Evolutionary conservation across 1,284 basidiomycete genomes (phyloP), one percentile per base, ranked within the genome.

Genomic region (Leccinum subspadiceum): DNA sequence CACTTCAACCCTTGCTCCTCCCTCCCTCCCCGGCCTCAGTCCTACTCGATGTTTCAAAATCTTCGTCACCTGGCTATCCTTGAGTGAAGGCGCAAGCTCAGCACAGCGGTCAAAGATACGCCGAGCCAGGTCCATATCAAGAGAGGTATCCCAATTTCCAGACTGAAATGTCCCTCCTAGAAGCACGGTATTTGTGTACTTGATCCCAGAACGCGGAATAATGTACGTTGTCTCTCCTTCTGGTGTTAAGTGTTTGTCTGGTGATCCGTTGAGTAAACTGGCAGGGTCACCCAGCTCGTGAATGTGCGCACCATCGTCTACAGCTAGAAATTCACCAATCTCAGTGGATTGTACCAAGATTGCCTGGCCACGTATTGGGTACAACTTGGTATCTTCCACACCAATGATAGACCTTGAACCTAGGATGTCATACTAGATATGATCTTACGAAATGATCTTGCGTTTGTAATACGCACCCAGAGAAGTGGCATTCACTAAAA

Each of bases 341-440:
- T 73, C 65, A 3, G 85, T 81, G 2, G 85, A 83, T 56, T 80
- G 70, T 26, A 86, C 81, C 26, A 89, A 75, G 20, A 90, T 82
- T 0, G 86, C 83, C 72, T 92, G 90, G 1, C 90, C 90, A n/a
- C 86, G 79, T 61, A 89, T 84, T 4, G 90, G 89, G 66, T 80
- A 81, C 24, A 88, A 77, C 15, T 70, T 71, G 49, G 68, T 66
- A 65, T 87, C 84, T 58, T 85, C 78, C 8, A 90, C 83, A 7
- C 86, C 87, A n/a, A 85, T 75, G 37, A 89, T 76, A 3, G 81
- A 81, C 29, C 76, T 75, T 2, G 85, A 79, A 22, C 86, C 85
- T 83, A 53, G 39, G 44, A 41, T 24, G 9, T 33, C 17, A 44
- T n/a, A 35, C 33, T 35, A 41, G 20, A 41, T 17, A 53, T 58